Evolutionary conservation across 805 yeast species (phyloP).

Genomic region (Monosporozyma aerobia): DNA sequence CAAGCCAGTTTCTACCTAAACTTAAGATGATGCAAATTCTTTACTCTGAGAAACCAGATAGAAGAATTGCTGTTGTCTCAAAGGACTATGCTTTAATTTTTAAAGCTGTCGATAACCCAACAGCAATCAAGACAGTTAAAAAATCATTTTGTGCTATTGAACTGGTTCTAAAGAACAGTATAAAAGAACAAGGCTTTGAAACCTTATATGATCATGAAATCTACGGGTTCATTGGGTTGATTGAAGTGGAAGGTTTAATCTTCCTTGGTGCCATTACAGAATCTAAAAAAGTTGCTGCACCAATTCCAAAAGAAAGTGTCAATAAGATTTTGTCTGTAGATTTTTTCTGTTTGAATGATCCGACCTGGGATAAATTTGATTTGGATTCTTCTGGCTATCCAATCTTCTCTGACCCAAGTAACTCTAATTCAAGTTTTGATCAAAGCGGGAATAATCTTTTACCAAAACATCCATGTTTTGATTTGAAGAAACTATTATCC

Average conservation of each 20-base stretch:
- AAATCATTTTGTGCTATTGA: conserved; percentile 40
- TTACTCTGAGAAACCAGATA: conserved; percentile 21
- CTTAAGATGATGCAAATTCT: conserved; percentile 19
- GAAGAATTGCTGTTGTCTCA: conserved; percentile 28
- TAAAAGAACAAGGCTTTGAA: conserved; percentile 31
- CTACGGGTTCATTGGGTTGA: conserved; percentile 72
- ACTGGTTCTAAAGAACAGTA: conserved; percentile 32
- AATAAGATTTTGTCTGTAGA: conserved; percentile 79
- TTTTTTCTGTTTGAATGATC: conserved; percentile 62
- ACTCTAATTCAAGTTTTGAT: conserved; percentile 13
- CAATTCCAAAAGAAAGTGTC: conserved; percentile 70
- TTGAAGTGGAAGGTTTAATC: conserved; percentile 55
- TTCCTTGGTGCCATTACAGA: conserved; percentile 77
- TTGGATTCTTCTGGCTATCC: conserved; percentile 65
- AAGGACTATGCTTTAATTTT: conserved; percentile 38
- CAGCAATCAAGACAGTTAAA: conserved; percentile 17
- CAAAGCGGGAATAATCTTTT: conserved; percentile 12
- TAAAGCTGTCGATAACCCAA: conserved; percentile 31
- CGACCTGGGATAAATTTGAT: conserved; percentile 73
- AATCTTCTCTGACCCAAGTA: conserved; percentile 17
- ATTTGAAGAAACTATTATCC: conserved; percentile 62
- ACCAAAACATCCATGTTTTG: conserved; percentile 74
- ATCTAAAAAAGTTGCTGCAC: conserved; percentile 68
- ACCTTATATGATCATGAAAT: conserved; percentile 38
- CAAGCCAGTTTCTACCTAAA: background rate